Evolutionary conservation across 1,284 basidiomycete species (phyloP), one percentile per base, ranked within the genome.

Genomic region (Rhodotorula mucilaginosa): DNA sequence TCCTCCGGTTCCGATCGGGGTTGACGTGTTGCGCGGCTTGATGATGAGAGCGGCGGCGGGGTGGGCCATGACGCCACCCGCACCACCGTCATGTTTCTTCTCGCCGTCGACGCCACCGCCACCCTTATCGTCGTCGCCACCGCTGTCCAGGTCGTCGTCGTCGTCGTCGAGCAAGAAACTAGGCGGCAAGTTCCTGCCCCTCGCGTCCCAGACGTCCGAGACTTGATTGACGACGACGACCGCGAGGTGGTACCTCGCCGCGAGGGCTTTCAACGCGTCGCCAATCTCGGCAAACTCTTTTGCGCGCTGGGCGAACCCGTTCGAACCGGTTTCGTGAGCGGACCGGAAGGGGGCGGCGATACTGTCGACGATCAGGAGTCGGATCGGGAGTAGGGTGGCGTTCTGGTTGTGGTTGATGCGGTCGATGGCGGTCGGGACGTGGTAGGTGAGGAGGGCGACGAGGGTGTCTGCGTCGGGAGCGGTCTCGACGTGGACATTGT

Each of bases 201-300:
- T 18, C 46, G 86, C 81, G 47, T 74, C 67, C 72, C 92, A 88
- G 12, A 87, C 87, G 77, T 93, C 90, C n/a, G 87, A 84, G 3
- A 94, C 91, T 80, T 93, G 90, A 80, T 95, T 96, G 59, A 97
- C 82, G 52, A 95, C 88, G 39, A 96, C 82, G 47, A 96, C 83
- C 0, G 91, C 91, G 34, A 65, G 58, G 4, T 51, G 15, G 61
- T 71, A 71, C 15, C 67, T 44, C 54, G 68, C 52, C 12, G 75
- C 75, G 13, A 76, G 62, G 8, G 67, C 61, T 47, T 76, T 76
- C 23, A 76, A 59, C 29, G 51, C 26, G 62, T 76, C 71, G 8
- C 70, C 69, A 19, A 74, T 51, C 26, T 56, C 31, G 4, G 58
- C 65, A 47, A 74, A 65, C 16, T 76, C 71, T 49, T 71, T 71